Base-by-base conservation (phyloP, 164 flowering plant genomes). In the Liriodendron chinense region DNA sequence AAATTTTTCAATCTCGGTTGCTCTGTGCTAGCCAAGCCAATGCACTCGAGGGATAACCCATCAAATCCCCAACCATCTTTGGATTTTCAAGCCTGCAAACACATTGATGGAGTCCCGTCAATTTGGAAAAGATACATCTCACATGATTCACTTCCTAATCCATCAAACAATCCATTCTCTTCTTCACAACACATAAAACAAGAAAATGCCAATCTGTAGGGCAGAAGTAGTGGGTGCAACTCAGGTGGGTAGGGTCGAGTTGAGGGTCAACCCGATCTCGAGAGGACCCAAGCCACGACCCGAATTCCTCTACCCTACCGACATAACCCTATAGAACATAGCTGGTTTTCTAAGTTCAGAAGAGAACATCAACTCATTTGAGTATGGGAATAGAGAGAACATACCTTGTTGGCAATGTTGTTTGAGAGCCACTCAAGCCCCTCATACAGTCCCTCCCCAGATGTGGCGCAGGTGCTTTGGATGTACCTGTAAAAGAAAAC, bases 381-480 rank as follows among this genome's bases (percentile, higher is more conserved):
- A 13, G 68, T 65, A 20, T 18, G 7, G 47, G 1, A 26, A 34
- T 26, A 24, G 24, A 20, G 47, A 57, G 7, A 57, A 13, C 7
- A 25, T 53, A 75, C 83, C 83, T 72, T 78, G 76, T 75, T 77
- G 59, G 80, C 72, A 75, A 78, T 78, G 43, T 78, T 81, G 80
- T 25, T 77, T 73, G 80, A 77, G 21, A 81, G 78, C 83, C 83
- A 81, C 2, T 81, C 83, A 49, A 81, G 72, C 9, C 83, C 80
- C 49, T 78, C 80, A 14, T 78, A 81, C 24, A 78, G n/a, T 43
- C 80, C 80, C 20, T 77, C 80, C n/a, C 83, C 83, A 59, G 83
- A 81, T 8, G 83, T 81, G 16, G 83, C 83, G 64, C 83, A 81
- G 7, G 83, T 81, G 76, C 83, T 78, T 80, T 80, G 83, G 65